Conservation (phyloP, 2,329 filamentous ascomycete species). For the Colletotrichum truncatum region DNA sequence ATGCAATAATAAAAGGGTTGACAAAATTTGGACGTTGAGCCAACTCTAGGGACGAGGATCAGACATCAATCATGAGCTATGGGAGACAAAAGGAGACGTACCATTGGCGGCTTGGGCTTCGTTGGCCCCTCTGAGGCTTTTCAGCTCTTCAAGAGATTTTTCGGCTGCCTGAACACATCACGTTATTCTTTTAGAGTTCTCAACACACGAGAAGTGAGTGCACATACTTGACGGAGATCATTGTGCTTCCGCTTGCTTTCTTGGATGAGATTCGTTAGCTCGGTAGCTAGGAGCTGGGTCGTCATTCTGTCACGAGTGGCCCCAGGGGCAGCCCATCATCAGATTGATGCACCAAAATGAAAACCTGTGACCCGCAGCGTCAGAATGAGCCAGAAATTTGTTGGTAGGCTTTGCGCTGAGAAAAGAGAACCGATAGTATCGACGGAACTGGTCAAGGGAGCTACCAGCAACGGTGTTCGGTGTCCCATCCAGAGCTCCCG, state of each 20-base stretch:
- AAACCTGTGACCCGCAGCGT: not conserved
- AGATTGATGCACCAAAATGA: not conserved
- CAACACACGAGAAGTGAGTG: not conserved
- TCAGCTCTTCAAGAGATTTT: constrained; percentile 91
- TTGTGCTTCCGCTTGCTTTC: constrained; percentile 96
- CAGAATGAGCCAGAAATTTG: not conserved
- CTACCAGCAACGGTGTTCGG: constrained; percentile 14
- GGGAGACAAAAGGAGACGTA: constrained; percentile 43
- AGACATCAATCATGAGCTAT: constrained; percentile 27
- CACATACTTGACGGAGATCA: constrained; percentile 81
- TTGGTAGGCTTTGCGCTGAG: not conserved
- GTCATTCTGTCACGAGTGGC: constrained; percentile 72
- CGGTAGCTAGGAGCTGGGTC: constrained; percentile 86
- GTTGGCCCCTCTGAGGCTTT: constrained; percentile 75
- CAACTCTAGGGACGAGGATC: constrained; percentile 69
- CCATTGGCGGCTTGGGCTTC: constrained; percentile 80
- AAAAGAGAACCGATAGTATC: not conserved
- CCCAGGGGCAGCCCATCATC: constrained; percentile 25
- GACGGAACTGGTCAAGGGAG: constrained; percentile 13
- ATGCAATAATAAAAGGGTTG: constrained; percentile 94
- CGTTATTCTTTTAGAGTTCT: not conserved
- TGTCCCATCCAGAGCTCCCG: constrained; percentile 13
- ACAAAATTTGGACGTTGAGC: constrained; percentile 84
- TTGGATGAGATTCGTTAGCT: constrained; percentile 90
- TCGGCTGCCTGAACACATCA: constrained; percentile 77